These are phyloP conservation scores for Phlebiopsis gigantea DNA, from an alignment of 768 basidiomycete species.

Conservation along the genomic window DNA sequence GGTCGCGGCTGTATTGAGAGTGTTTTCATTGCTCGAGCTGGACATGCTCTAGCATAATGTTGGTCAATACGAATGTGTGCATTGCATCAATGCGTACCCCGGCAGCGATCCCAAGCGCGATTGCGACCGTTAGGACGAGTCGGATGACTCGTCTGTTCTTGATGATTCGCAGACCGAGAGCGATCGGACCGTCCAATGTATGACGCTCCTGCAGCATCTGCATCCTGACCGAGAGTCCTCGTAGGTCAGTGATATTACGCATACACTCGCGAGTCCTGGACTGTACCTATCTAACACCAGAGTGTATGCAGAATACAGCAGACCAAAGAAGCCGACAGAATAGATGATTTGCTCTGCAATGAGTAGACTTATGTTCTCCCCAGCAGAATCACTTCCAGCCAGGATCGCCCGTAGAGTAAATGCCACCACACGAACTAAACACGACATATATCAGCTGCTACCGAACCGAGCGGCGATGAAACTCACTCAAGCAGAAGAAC, in stretches of 20 bases:
- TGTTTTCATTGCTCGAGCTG: neutral
- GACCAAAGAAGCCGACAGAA: conserved; percentile 31
- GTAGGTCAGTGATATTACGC: neutral
- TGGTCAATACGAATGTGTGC: no score
- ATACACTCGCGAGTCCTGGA: neutral
- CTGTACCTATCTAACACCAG: conserved; percentile 29
- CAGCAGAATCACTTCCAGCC: conserved; percentile 21
- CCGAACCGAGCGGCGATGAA: neutral
- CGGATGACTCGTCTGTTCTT: conserved; percentile 14
- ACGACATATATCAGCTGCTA: neutral
- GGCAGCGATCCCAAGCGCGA: conserved; percentile 14
- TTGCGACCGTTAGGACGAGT: conserved; percentile 13
- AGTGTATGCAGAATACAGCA: conserved; percentile 29
- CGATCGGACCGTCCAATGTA: neutral
- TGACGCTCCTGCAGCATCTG: neutral
- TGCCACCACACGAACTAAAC: conserved; percentile 25
- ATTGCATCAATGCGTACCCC: conserved; percentile 3
- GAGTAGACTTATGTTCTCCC: conserved; percentile 20
- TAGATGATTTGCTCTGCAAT: conserved; percentile 28
- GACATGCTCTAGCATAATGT: neutral
- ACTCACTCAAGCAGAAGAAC: conserved; percentile 27
- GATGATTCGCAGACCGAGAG: conserved; percentile 7
- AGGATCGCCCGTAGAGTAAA: conserved; percentile 27
- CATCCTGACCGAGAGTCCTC: neutral
- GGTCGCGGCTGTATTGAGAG: neutral